A percentile compares a stretch with the other conserved stretches of the same genome.
Conservation (phyloP, 2,329 filamentous ascomycete genomes). For the Botrytis medusae region DNA sequence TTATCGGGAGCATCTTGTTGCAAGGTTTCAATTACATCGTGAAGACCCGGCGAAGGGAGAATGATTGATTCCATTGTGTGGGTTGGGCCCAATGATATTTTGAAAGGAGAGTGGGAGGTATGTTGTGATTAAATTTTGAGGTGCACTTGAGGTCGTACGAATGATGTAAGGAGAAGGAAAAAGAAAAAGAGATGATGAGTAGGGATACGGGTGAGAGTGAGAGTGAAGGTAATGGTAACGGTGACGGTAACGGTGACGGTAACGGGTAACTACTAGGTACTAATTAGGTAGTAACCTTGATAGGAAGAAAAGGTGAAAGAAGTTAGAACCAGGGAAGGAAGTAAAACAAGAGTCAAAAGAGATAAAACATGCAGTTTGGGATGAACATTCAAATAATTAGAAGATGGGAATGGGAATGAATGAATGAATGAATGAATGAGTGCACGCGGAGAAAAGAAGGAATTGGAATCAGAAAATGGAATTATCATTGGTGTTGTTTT, state of each 20-base stretch:
- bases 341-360: background rate
- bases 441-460: background rate
- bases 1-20: conserved; percentile 15
- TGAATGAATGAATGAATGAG: no score
- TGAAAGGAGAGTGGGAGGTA: background rate
- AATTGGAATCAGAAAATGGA: background rate
- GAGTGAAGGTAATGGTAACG: background rate
- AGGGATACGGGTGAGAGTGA: background rate
- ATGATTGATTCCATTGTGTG: conserved; percentile 26
- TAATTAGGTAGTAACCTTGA: background rate
- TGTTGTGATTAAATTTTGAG: background rate
- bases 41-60: conserved; percentile 23
- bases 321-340: background rate
- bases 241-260: background rate
- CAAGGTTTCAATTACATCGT: conserved; percentile 16
- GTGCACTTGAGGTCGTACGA: background rate
- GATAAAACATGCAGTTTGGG: background rate
- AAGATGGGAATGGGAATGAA: background rate
- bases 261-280: background rate
- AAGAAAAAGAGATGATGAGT: background rate
- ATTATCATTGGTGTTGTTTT: background rate
- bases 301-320: background rate
- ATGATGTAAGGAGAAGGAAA: background rate
- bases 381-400: background rate
- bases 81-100: background rate